phyloP scores from a whole-genome alignment of 139 green algal species.

The Marvania coccoides region DNA sequence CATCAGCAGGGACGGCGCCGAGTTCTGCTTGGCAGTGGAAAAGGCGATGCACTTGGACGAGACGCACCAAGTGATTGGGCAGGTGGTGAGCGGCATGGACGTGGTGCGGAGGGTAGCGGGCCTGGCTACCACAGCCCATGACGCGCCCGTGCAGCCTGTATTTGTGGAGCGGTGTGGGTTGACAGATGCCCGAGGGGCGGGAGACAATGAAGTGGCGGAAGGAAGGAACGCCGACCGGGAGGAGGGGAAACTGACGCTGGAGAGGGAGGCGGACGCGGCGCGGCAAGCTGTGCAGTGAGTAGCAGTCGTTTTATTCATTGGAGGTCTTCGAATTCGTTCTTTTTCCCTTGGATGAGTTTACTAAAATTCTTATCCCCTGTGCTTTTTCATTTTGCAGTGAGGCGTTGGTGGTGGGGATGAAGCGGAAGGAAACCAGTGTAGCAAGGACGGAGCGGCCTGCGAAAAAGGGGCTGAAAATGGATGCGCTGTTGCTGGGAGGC shows the following conservation, averaged over 20 bases:
- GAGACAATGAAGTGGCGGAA: neutral
- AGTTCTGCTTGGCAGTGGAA: constrained; percentile 46
- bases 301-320: too few species aligned
- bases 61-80: constrained; percentile 60
- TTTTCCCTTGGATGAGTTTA: neutral
- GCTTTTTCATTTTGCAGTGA: neutral
- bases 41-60: constrained; percentile 41
- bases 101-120: constrained; percentile 36
- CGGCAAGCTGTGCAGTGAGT: neutral
- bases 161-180: neutral
- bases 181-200: neutral
- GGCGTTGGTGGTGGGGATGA: neutral
- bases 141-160: constrained; percentile 25
- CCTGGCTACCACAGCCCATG: constrained; percentile 28
- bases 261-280: neutral
- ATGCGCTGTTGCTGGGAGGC: neutral
- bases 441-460: neutral
- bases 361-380: neutral
- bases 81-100: constrained; percentile 32
- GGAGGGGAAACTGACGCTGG: neutral
- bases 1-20: constrained; percentile 36
- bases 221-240: too few species aligned
- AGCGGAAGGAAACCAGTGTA: neutral
- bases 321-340: neutral
- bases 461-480: neutral